Conservation (phyloP, 257 asterid genomes). For the Catharanthus roseus region DNA sequence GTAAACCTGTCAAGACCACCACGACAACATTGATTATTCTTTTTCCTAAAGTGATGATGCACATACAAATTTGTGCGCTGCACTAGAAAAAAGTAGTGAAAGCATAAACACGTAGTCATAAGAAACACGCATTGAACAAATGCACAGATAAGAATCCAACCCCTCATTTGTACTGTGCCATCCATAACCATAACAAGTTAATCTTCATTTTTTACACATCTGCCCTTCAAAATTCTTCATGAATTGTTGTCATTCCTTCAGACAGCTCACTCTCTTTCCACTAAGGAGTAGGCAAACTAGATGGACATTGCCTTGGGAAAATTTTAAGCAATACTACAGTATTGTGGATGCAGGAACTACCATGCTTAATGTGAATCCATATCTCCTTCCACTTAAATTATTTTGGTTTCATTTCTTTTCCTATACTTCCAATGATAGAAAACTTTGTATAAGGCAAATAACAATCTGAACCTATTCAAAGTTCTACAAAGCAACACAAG, state of each 20-base stretch:
- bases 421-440: not conserved
- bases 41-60: not conserved
- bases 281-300: not conserved
- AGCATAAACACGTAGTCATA: not conserved
- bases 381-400: not conserved
- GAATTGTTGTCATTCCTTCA: not conserved
- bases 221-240: not conserved
- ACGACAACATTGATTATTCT: not conserved
- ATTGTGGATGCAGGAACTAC: not conserved
- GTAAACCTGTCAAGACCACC: constrained; percentile 41
- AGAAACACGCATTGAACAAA: not conserved
- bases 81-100: too few species aligned
- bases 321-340: not conserved
- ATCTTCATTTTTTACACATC: not conserved
- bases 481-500: not conserved
- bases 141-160: not conserved
- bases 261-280: not conserved
- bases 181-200: not conserved
- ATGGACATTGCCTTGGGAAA: not conserved
- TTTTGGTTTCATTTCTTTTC: not conserved
- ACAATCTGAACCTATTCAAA: not conserved
- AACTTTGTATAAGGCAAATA: not conserved
- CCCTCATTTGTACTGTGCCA: too few species aligned
- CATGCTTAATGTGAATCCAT: not conserved
- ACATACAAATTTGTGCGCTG: not conserved